These are phyloP conservation scores for Fusarium nodosum DNA, from an alignment of 2,329 filamentous ascomycete genomes.

Conservation along the genomic window DNA sequence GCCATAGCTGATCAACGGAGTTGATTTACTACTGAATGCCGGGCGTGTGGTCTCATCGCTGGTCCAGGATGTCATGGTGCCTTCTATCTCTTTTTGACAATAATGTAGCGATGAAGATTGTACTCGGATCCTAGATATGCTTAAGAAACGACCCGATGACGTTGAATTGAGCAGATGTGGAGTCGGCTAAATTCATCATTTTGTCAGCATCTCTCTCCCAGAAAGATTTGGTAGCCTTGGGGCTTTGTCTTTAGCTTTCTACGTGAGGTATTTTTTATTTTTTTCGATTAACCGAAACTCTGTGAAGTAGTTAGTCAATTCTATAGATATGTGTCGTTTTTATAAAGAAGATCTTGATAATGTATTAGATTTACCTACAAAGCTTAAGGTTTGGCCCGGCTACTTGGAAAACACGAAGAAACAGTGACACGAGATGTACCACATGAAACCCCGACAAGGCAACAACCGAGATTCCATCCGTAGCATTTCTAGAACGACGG, in stretches of 20 bases:
- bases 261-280: background rate
- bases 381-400: background rate
- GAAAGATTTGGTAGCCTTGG: background rate
- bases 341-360: background rate
- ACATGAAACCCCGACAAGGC: background rate
- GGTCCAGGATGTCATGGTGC: background rate
- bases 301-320: background rate
- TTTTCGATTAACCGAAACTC: background rate
- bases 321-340: background rate
- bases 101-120: background rate
- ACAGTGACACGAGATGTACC: background rate
- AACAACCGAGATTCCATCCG: too few relatives aligned
- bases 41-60: background rate
- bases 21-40: slow-evolving; percentile 10
- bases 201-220: background rate
- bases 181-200: background rate
- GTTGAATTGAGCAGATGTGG: background rate
- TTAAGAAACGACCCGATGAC: background rate
- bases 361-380: background rate
- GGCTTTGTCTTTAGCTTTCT: background rate
- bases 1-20: slow-evolving; percentile 10
- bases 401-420: background rate
- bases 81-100: background rate
- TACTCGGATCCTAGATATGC: background rate
- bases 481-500: background rate